Base-by-base conservation (phyloP, 371 early-diverging fungal species). In the Rhizopus stolonifer region DNA sequence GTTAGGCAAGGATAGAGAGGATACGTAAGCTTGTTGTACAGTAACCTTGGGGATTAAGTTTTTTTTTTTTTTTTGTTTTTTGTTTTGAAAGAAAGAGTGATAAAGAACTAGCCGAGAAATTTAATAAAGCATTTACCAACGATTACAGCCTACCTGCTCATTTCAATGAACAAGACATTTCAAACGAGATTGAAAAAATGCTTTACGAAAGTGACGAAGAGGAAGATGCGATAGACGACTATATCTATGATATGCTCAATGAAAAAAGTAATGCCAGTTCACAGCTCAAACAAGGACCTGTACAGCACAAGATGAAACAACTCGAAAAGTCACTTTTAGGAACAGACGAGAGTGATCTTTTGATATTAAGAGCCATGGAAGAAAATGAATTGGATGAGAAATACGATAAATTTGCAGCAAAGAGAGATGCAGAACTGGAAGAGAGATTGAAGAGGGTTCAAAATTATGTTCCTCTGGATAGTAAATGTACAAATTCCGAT, bases 311-410 rank as follows among this genome's bases (percentile, higher is more conserved):
- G 10, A 46, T 61, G 25, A 56, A 63, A 42, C 39, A 46, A 0
- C 38, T 60, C 33, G 51, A 60, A 38, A 43, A 39, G 1, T 23
- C 60, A 15, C 65, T 68, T 46, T 25, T 70, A 14, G 68, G 68
- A 19, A 23, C 45, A 15, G 67, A 70, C 22, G 79, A 81, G 14
- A 66, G 60, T 2, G 46, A 69, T 3, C 57, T 32, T 18, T 42
- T 83, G 46, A 56, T 80, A 21, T 49, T 52, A 15, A 75, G 66
- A 46, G 40, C 70, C 0, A 58, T 66, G 23, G 76, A 71, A 34
- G 71, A 76, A 48, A 56, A 64, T 1, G 62, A 62, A 3, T 46
- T 83, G 13, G 82, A 83, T 40, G 42, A 40, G 6, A 72, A 74
- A 50, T 80, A 81, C 24, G 56, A 61, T 2, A 50, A 55, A 4